Evolutionary conservation across 768 basidiomycete species (phyloP).

Genomic region (Lentinula boryana): DNA sequence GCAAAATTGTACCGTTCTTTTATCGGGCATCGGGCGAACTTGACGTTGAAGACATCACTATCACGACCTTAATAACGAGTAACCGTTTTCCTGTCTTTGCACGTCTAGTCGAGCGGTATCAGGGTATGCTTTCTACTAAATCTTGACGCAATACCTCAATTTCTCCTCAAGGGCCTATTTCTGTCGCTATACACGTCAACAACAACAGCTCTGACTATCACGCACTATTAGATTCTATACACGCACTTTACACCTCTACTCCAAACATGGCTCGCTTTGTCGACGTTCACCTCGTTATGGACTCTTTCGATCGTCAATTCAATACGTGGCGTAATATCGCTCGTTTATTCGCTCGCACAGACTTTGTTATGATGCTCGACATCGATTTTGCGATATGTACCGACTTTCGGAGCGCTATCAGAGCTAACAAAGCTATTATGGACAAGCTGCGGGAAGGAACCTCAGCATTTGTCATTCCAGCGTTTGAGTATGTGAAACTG

Average conservation of each 20-base stretch:
- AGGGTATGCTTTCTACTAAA: conserved; percentile 38
- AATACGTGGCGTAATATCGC: conserved; percentile 90
- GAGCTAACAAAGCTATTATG: conserved; percentile 32
- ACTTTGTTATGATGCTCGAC: conserved; percentile 87
- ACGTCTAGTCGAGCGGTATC: conserved; percentile 69
- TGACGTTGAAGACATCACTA: conserved; percentile 66
- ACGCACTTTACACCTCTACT: conserved; percentile 61
- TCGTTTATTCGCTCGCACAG: conserved; percentile 75
- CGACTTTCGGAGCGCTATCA: conserved; percentile 61
- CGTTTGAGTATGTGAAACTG: conserved; percentile 73
- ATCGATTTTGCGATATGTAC: conserved; percentile 86
- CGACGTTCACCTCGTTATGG: conserved; percentile 83
- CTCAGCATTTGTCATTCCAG: conserved; percentile 76
- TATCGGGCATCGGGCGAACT: conserved; percentile 58
- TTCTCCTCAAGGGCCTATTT: conserved; percentile 61
- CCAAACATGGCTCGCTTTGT: conserved; percentile 62
- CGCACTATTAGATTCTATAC: conserved; percentile 54
- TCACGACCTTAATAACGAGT: conserved; percentile 80
- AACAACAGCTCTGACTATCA: conserved; percentile 33
- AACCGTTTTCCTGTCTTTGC: conserved; percentile 71
- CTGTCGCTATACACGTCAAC: conserved; percentile 75
- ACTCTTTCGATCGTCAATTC: conserved; percentile 77
- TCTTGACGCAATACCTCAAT: neutral
- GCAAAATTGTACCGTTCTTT: conserved; percentile 75
- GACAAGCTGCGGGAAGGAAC: conserved; percentile 49